Evolutionary conservation across 495 filamentous ascomycete genomes (phyloP).

Genomic region (Hamigera avellanea): DNA sequence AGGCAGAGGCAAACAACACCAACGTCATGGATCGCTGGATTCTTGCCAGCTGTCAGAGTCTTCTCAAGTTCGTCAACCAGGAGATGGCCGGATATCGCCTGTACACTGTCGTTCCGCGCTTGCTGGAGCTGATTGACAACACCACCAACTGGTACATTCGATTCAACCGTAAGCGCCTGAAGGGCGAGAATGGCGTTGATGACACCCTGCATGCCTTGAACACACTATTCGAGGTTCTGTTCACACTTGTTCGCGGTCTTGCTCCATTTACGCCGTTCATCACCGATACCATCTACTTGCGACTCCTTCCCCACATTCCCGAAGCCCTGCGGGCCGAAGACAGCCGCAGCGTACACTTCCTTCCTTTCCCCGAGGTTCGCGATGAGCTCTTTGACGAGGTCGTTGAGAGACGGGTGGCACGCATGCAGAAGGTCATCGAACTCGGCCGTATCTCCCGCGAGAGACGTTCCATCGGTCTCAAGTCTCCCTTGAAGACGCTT

Average conservation of each 20-base stretch:
- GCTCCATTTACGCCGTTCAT: constrained; percentile 96
- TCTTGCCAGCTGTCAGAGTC: constrained; percentile 81
- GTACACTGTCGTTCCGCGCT: constrained; percentile 87
- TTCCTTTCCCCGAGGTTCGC: constrained; percentile 77
- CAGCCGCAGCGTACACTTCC: constrained; percentile 80
- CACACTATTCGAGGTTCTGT: constrained; percentile 94
- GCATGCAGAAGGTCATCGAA: constrained; percentile 96
- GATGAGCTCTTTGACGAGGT: constrained; percentile 78
- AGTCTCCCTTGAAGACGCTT: constrained; percentile 81
- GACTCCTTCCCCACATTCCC: constrained; percentile 71
- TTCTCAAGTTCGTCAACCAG: constrained; percentile 85
- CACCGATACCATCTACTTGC: constrained; percentile 85
- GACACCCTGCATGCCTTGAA: constrained; percentile 89
- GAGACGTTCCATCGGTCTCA: constrained; percentile 70
- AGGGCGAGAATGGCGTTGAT: constrained; percentile 80
- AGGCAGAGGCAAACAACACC: constrained; percentile 56
- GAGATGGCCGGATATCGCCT: constrained; percentile 90
- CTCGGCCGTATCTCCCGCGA: constrained; percentile 77
- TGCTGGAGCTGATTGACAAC: constrained; percentile 85
- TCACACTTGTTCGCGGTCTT: constrained; percentile 72
- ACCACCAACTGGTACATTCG: constrained; percentile 99
- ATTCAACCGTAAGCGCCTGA: constrained; percentile 93
- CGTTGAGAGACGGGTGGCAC: constrained; percentile 72
- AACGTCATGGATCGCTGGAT: constrained; percentile 99
- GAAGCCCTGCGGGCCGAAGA: constrained; percentile 53